These are phyloP conservation scores for Paraurostyla sp. DNA, from an alignment of 73 alveolate species.

Conservation along the genomic window DNA sequence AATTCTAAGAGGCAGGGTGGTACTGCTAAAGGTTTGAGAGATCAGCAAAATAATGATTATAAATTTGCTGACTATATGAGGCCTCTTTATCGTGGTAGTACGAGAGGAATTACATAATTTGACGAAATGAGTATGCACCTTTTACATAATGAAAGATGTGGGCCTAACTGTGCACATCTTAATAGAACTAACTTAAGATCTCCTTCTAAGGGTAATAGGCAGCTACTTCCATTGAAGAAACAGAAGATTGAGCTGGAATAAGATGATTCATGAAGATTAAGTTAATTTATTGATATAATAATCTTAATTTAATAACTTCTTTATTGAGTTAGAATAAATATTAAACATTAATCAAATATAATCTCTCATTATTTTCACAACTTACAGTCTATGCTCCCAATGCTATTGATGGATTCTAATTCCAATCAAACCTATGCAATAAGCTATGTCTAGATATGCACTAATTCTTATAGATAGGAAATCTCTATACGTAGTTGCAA, in stretches of 20 bases:
- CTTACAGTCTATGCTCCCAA: conserved; percentile 23
- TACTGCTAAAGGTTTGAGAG: not conserved
- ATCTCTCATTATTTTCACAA: conserved; percentile 12
- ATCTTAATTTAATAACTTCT: not conserved
- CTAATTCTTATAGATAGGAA: conserved; percentile 8
- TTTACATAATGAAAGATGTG: conserved; percentile 22
- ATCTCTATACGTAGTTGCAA: not conserved
- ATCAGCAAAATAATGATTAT: not conserved
- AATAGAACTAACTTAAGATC: not conserved
- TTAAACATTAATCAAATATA: too few species aligned
- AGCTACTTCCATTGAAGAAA: conserved; percentile 9
- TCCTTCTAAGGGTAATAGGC: conserved; percentile 17
- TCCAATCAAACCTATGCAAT: not conserved
- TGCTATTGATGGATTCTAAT: not conserved
- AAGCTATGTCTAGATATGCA: not conserved
- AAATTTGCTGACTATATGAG: conserved; percentile 42
- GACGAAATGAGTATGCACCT: conserved; percentile 2
- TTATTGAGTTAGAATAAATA: too few species aligned
- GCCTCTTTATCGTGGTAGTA: not conserved
- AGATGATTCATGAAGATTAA: not conserved
- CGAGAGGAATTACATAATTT: not conserved
- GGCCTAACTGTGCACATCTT: conserved; percentile 31
- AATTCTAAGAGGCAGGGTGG: not conserved
- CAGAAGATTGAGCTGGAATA: conserved; percentile 16
- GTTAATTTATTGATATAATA: not conserved